These are phyloP conservation scores for Phytophthora sansomeana DNA, from an alignment of 352 stramenopile genomes.

Conservation along the genomic window DNA sequence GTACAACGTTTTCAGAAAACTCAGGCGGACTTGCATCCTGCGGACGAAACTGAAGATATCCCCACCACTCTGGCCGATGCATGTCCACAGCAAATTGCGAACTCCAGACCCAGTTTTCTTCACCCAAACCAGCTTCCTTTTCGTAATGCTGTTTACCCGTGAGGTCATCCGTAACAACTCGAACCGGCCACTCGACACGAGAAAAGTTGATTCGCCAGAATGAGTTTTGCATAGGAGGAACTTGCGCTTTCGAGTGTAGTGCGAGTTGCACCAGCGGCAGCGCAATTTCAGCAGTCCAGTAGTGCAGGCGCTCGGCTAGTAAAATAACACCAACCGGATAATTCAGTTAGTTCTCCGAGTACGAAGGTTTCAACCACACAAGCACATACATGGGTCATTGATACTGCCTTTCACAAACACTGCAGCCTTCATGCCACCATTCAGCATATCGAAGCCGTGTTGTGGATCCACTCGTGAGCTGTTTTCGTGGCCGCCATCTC, in stretches of 20 bases:
- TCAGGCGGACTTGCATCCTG: conserved; percentile 18
- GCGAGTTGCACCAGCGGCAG: conserved; percentile 71
- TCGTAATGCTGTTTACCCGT: conserved; percentile 47
- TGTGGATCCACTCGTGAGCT: conserved; percentile 73
- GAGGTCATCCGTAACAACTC: conserved; percentile 19
- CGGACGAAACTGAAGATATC: conserved; percentile 84
- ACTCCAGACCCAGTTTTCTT: conserved; percentile 93
- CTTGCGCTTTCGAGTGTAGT: conserved; percentile 38
- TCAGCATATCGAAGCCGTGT: conserved; percentile 76
- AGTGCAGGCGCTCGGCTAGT: conserved; percentile 56
- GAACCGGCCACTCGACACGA: conserved; percentile 81
- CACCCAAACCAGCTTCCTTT: conserved; percentile 52
- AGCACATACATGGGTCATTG: conserved; percentile 61
- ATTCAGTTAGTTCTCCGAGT: neutral
- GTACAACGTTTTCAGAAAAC: conserved; percentile 22
- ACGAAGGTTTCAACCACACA: neutral
- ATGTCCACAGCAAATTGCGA: conserved; percentile 86
- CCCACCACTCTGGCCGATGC: conserved; percentile 91
- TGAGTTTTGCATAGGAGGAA: conserved; percentile 46
- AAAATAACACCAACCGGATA: neutral
- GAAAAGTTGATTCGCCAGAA: conserved; percentile 92
- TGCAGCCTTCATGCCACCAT: conserved; percentile 49
- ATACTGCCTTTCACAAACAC: conserved; percentile 66
- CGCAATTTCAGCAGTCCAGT: conserved; percentile 87
- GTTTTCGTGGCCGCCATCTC: conserved; percentile 84